Percentiles rank a stretch among this genome's conserved stretches.
phyloP scores from a whole-genome alignment of 73 alveolate species.

The Symbiodinium natans region DNA sequence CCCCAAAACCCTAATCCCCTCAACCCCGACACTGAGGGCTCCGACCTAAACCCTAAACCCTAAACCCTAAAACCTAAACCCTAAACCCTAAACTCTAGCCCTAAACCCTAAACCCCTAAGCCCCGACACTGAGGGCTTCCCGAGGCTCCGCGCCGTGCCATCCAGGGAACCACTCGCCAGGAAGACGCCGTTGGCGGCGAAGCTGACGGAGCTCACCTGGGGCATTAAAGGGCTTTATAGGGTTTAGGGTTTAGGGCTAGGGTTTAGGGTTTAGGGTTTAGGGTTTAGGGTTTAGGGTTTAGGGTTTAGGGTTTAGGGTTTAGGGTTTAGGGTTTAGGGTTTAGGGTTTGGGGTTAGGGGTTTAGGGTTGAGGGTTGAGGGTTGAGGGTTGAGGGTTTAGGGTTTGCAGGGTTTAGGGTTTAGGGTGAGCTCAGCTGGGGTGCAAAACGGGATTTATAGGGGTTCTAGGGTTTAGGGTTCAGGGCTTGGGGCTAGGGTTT shows the following conservation, averaged over 20 bases:
- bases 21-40: too few relatives aligned
- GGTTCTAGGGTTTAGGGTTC: too few relatives aligned
- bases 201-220: constrained; percentile 56
- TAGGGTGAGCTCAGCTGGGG: background rate
- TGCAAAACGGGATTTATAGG: too few relatives aligned
- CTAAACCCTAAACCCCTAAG: too few relatives aligned
- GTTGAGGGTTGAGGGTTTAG: background rate
- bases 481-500: too few relatives aligned
- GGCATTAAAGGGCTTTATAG: background rate
- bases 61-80: too few relatives aligned
- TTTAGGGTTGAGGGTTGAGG: too few relatives aligned
- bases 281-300: background rate
- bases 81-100: too few relatives aligned
- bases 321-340: background rate
- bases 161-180: constrained; percentile 88
- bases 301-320: background rate
- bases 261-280: background rate
- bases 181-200: constrained; percentile 35
- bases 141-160: constrained; percentile 21
- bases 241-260: background rate
- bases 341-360: too few relatives aligned
- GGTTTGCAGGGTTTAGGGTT: background rate
- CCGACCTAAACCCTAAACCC: too few relatives aligned
- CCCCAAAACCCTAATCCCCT: background rate
- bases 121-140: background rate